Conservation (phyloP, 495 filamentous ascomycete genomes). For the Penicillium coffeae region DNA sequence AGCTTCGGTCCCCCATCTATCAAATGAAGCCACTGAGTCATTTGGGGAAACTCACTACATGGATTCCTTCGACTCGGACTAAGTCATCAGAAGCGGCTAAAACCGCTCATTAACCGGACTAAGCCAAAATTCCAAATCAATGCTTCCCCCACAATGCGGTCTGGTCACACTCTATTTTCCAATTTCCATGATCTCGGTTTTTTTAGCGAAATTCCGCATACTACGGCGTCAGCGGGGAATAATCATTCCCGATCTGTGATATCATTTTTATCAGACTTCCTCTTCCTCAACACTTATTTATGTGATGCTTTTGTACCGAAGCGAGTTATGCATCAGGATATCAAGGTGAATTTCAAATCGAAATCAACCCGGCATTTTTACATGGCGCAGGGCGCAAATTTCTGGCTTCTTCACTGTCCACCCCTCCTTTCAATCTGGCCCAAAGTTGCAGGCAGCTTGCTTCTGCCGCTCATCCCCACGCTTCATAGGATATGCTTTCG, state of each 20-base stretch:
- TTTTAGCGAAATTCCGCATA: slow-evolving; percentile 26
- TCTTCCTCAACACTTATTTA: neutral
- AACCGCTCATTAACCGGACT: neutral
- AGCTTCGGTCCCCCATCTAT: slow-evolving; percentile 1
- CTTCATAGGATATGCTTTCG: neutral
- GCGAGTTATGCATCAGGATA: slow-evolving; percentile 11
- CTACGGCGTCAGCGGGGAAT: slow-evolving; percentile 17
- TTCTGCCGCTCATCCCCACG: too few species aligned
- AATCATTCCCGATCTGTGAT: slow-evolving; percentile 1
- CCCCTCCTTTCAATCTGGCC: slow-evolving; percentile 15
- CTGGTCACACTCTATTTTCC: neutral
- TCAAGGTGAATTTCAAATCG: slow-evolving; percentile 7
- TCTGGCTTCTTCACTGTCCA: slow-evolving; percentile 2
- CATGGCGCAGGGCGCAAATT: slow-evolving; percentile 6
- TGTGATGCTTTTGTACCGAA: slow-evolving; percentile 2
- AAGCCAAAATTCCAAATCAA: neutral
- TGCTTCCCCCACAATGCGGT: neutral
- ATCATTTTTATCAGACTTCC: slow-evolving; percentile 4
- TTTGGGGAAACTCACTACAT: neutral
- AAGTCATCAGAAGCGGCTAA: slow-evolving; percentile 1
- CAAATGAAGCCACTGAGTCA: neutral
- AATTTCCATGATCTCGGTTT: slow-evolving; percentile 8
- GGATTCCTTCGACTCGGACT: slow-evolving; percentile 9
- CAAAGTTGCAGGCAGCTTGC: slow-evolving; percentile 9
- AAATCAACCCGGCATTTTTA: slow-evolving; percentile 13